Conservation (phyloP, 176 grass and related monocot genomes). For the Chrysopogon serrulatus region DNA sequence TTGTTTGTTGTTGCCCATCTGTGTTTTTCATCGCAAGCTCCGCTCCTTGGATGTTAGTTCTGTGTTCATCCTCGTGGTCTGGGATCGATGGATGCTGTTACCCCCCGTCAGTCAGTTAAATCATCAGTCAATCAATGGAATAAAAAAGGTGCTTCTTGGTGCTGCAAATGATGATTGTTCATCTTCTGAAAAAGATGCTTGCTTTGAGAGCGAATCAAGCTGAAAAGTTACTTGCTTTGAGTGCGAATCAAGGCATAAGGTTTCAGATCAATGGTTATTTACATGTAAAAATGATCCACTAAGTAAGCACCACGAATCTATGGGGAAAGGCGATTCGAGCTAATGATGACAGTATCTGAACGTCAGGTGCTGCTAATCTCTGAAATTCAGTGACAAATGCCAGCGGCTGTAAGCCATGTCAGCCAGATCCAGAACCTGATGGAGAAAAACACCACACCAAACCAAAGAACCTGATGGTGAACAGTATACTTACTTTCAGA, state of each 20-base stretch:
- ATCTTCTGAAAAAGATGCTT: no score
- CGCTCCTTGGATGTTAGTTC: neutral
- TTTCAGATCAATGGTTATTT: no score
- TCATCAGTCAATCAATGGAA: neutral
- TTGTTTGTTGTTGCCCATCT: neutral
- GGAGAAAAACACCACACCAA: no score
- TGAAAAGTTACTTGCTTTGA: neutral
- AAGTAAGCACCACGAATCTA: neutral
- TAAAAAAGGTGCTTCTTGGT: conserved; percentile 20
- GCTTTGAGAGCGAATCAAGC: no score
- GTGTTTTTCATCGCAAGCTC: conserved; percentile 34
- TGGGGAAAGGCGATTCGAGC: neutral
- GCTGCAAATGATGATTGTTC: conserved; percentile 12
- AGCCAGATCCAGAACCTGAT: conserved; percentile 66
- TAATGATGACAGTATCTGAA: no score
- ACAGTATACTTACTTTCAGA: neutral
- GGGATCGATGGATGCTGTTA: no score
- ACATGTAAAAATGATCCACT: no score
- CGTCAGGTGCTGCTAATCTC: neutral
- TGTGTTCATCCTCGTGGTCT: neutral
- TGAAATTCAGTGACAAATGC: neutral
- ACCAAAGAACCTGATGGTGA: conserved; percentile 32
- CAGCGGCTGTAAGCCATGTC: conserved; percentile 11
- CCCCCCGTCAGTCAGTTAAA: neutral
- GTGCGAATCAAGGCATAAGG: neutral